Evolutionary conservation across 1,284 basidiomycete genomes (phyloP), one percentile per base, ranked within the genome.

Genomic region (Athelia psychrophila): DNA sequence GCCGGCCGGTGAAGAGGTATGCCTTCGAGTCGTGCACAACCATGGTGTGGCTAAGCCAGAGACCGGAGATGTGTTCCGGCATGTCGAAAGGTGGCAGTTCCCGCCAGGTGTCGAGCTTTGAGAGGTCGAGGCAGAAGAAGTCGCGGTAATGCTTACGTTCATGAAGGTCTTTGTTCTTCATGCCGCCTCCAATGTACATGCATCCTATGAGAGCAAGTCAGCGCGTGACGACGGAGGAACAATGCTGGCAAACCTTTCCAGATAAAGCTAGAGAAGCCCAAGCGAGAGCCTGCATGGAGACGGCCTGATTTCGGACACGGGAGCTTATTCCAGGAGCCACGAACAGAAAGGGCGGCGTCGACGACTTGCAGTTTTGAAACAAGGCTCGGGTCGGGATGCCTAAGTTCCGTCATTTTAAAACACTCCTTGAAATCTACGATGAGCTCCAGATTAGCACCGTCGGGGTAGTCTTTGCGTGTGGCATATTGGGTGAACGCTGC

Each of bases 121-220:
- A 44, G 25, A 73, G 62, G 54, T 72, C 64, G 20, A 73, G 53
- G 44, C 53, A 67, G 58, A 61, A 66, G 18, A 73, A 52, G 53
- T 73, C 70, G n/a, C 60, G 56, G 57, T 64, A 69, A 32, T 60
- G 67, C 13, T 30, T 30, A 13, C 27, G 27, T 30, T 30, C 27
- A 30, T 30, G 27, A 30, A 30, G 27, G 27, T 30, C 27, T 30
- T 30, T 55, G 50, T 18, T 57, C 58, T 49, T 61, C 60, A 48
- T 64, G 1, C 71, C 71, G 8, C 70, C 70, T 20, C 60, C 61
- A 18, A 71, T 58, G 52, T 73, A 73, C 27, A 71, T 52, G 20
- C 60, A 58, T 35, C 68, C 69, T 72, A 19, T 23, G 19, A 42
- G 8, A 23, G n/a, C 30, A 30, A 5, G 20, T 23, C 40, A 27